phyloP scores from a whole-genome alignment of 2,329 filamentous ascomycete genomes.

The Botrytis pseudocinerea region DNA sequence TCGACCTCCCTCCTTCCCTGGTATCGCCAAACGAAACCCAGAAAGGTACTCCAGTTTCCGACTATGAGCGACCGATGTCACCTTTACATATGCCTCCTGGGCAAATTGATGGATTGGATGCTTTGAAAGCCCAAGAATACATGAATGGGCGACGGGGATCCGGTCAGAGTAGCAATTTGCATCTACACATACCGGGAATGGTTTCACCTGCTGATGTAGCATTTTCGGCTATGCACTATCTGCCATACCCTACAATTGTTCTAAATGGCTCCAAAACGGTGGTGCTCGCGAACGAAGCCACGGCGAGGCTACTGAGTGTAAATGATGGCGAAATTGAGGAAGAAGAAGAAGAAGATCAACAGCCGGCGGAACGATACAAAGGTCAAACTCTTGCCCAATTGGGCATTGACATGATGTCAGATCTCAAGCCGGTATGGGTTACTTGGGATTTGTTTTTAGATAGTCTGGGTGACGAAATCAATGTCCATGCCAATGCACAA shows the following conservation, averaged over 20 bases:
- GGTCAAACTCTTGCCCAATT: conserved; percentile 69
- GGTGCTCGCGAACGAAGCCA: conserved; percentile 72
- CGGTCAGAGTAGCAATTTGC: conserved; percentile 26
- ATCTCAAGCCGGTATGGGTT: conserved; percentile 62
- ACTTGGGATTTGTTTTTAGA: conserved; percentile 61
- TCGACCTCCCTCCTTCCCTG: conserved; percentile 2
- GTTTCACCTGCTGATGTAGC: conserved; percentile 55
- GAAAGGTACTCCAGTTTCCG: conserved; percentile 9
- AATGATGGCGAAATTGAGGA: conserved; percentile 46
- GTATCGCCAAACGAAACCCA: conserved; percentile 4
- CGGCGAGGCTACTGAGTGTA: conserved; percentile 67
- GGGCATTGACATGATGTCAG: conserved; percentile 71
- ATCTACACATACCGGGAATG: conserved; percentile 47
- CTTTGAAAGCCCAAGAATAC: conserved; percentile 29
- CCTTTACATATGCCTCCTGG: conserved; percentile 35
- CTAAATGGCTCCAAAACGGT: conserved; percentile 69
- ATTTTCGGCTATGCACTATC: conserved; percentile 69
- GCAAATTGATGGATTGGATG: conserved; percentile 38
- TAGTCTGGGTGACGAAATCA: conserved; percentile 44
- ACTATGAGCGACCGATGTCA: conserved; percentile 29
- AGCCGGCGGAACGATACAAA: conserved; percentile 56
- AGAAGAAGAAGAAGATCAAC: conserved; percentile 42
- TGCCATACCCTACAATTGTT: conserved; percentile 71
- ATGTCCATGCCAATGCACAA: conserved; percentile 21
- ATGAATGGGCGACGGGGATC: conserved; percentile 29